A percentile compares a stretch with the other conserved stretches of the same genome.
phyloP scores from a whole-genome alignment of 208 protist species.

The Entamoeba invadens region DNA sequence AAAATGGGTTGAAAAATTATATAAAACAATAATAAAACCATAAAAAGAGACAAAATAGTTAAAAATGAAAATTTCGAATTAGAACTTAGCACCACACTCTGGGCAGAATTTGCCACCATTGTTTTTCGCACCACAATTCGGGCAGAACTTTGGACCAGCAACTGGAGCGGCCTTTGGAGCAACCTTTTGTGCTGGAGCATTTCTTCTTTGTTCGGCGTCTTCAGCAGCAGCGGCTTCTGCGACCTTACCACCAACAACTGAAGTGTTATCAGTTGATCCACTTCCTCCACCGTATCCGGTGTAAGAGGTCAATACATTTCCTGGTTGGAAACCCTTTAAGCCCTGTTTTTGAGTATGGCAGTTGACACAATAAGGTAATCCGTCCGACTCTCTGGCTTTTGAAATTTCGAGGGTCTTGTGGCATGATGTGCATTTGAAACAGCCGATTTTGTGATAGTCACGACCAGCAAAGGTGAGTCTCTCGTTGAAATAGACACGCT shows the following conservation, averaged over 20 bases:
- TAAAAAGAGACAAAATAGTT: too few relatives aligned
- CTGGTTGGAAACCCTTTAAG: not conserved
- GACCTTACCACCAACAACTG: not conserved
- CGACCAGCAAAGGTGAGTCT: not conserved
- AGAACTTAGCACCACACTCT: not conserved
- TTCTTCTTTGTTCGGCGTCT: not conserved
- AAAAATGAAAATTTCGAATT: too few relatives aligned
- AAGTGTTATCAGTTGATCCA: not conserved
- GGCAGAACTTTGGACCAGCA: not conserved
- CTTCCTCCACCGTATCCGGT: not conserved
- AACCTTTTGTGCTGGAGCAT: not conserved
- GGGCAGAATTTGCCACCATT: not conserved
- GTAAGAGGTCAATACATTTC: not conserved
- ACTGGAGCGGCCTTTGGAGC: not conserved
- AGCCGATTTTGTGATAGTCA: not conserved
- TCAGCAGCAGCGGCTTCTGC: not conserved
- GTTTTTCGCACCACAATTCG: not conserved
- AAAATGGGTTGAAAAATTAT: too few relatives aligned
- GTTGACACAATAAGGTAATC: not conserved
- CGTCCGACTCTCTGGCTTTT: not conserved
- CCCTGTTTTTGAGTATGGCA: not conserved
- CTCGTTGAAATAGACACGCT: not conserved
- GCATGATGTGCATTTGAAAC: not conserved
- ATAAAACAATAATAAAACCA: too few relatives aligned
- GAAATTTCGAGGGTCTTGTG: not conserved